A percentile compares a stretch with the other conserved stretches of the same genome.
Evolutionary conservation across 2,329 filamentous ascomycete species (phyloP).

Genomic region (Ascochyta lentis): DNA sequence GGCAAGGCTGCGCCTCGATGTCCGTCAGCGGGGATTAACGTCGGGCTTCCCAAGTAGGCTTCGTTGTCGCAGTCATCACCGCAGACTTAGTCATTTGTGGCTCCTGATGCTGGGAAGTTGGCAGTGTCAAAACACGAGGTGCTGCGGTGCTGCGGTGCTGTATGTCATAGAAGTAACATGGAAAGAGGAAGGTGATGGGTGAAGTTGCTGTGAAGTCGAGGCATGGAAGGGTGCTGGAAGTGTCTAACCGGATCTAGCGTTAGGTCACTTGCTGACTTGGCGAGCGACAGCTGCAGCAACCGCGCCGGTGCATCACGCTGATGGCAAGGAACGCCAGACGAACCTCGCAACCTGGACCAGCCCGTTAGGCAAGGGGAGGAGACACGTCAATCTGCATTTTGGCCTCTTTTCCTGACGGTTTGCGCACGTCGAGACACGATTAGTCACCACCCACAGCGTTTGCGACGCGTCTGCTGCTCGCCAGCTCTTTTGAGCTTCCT

Average conservation of each 20-base stretch:
- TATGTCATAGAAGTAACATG: neutral
- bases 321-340: conserved; percentile 35
- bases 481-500: conserved; percentile 41
- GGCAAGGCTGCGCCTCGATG: conserved; percentile 11
- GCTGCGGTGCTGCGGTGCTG: neutral
- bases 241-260: neutral
- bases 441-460: conserved; percentile 4
- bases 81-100: neutral
- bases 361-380: conserved; percentile 14
- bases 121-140: neutral
- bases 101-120: too few species aligned
- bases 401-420: conserved; percentile 2
- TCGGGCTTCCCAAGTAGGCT: conserved; percentile 2
- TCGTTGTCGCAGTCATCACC: conserved; percentile 2
- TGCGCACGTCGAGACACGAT: conserved; percentile 4
- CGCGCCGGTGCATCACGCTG: conserved; percentile 27
- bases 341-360: conserved; percentile 21
- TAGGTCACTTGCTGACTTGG: conserved; percentile 26
- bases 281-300: conserved; percentile 24
- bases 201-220: neutral
- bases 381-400: conserved; percentile 8
- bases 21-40: conserved; percentile 9
- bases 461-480: conserved; percentile 42
- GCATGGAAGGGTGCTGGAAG: neutral
- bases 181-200: neutral